Conservation (phyloP, 2,329 filamentous ascomycete genomes). For the Lasiodiplodia sp. region DNA sequence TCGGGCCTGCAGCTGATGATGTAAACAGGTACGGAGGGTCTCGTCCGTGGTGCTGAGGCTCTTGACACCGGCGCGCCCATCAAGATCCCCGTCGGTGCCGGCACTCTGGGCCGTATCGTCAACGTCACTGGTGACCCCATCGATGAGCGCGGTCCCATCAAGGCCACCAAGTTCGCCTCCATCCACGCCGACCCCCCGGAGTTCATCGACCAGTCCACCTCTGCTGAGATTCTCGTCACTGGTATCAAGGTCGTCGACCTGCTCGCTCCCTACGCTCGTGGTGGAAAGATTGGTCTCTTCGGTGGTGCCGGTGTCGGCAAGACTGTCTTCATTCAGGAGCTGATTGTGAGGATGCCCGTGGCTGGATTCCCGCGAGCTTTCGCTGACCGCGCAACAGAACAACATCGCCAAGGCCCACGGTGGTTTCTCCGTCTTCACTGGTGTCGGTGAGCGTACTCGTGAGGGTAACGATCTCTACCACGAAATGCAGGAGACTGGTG, state of each 20-base stretch:
- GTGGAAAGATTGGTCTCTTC: slow-evolving; percentile 99
- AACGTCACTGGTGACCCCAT: slow-evolving; percentile 99
- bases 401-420: slow-evolving; percentile 99
- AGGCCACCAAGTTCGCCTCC: slow-evolving; percentile 83
- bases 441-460: slow-evolving; percentile 99
- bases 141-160: slow-evolving; percentile 98
- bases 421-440: slow-evolving; percentile 99
- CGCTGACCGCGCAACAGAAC: slow-evolving; percentile 67
- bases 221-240: slow-evolving; percentile 94
- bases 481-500: slow-evolving; percentile 99
- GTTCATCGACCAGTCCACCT: slow-evolving; percentile 95
- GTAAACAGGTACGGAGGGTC: slow-evolving; percentile 91
- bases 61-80: slow-evolving; percentile 93
- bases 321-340: slow-evolving; percentile 99
- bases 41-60: slow-evolving; percentile 87
- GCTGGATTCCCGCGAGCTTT: neutral
- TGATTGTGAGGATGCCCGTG: slow-evolving; percentile 71
- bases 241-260: slow-evolving; percentile 99
- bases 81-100: slow-evolving; percentile 92
- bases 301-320: slow-evolving; percentile 99
- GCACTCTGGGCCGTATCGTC: slow-evolving; percentile 97
- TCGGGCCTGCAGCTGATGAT: slow-evolving; percentile 33
- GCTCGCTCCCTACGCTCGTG: slow-evolving; percentile 98
- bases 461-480: slow-evolving; percentile 99
- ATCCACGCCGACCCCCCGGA: slow-evolving; percentile 94